phyloP scores from a whole-genome alignment of 768 basidiomycete genomes.

The Lentinula sp. region DNA sequence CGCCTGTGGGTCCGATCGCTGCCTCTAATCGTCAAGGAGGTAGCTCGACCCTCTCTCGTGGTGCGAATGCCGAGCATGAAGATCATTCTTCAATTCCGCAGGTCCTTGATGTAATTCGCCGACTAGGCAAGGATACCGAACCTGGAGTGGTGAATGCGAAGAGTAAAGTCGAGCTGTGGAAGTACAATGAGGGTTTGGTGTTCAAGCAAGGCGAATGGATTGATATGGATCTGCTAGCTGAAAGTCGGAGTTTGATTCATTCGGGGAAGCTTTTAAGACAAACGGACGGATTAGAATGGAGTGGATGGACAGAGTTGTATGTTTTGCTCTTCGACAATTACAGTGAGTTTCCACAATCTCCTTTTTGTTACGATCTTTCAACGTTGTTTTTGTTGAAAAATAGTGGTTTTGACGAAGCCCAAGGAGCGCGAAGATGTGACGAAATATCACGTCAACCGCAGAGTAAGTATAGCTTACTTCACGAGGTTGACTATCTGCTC shows the following conservation, averaged over 20 bases:
- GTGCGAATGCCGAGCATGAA: conserved; percentile 48
- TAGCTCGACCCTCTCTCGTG: background rate
- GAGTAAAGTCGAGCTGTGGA: conserved; percentile 86
- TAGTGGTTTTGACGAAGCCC: conserved; percentile 86
- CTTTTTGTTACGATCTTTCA: background rate
- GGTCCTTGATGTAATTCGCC: conserved; percentile 81
- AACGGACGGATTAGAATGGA: conserved; percentile 68
- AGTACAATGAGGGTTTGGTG: conserved; percentile 70
- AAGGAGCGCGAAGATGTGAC: conserved; percentile 72
- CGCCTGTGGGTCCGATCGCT: conserved; percentile 26
- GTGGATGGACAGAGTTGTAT: conserved; percentile 85
- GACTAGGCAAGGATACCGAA: conserved; percentile 82
- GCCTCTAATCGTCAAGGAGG: background rate
- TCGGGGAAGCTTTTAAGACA: conserved; percentile 79
- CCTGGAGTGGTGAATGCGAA: conserved; percentile 82
- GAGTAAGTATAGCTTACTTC: conserved; percentile 40
- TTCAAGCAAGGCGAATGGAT: conserved; percentile 77
- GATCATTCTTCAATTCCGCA: conserved; percentile 51
- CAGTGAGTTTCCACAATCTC: conserved; percentile 39
- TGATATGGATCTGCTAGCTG: conserved; percentile 87
- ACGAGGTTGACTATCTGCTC: background rate
- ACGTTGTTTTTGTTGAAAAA: conserved; percentile 9
- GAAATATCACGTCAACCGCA: conserved; percentile 75
- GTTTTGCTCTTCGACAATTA: conserved; percentile 96
- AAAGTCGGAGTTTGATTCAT: conserved; percentile 78